Percentiles rank a stretch among this genome's conserved stretches.
These are phyloP conservation scores for Aspergillus uvarum DNA, from an alignment of 2,329 filamentous ascomycete species.

Conservation along the genomic window DNA sequence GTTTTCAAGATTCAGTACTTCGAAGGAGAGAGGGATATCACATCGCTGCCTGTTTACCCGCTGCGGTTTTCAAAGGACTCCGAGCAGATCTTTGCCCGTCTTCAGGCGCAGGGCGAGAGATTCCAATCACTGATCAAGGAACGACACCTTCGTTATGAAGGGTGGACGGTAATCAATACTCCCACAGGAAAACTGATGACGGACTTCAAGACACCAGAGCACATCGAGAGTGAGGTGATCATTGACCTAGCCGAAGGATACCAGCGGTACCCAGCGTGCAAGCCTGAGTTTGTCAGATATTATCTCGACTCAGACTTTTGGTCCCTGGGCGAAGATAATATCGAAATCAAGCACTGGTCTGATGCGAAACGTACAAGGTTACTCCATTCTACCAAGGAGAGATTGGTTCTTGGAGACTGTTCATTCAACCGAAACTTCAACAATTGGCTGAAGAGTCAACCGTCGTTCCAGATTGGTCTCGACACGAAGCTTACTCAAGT, in stretches of 20 bases:
- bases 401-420: neutral
- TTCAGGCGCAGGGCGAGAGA: constrained; percentile 7
- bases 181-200: neutral
- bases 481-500: neutral
- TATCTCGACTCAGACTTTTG: neutral
- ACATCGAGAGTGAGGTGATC: constrained; percentile 19
- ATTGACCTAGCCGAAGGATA: constrained; percentile 15
- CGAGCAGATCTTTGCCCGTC: neutral
- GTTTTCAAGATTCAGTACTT: constrained; percentile 26
- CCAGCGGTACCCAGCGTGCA: neutral
- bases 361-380: neutral
- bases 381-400: neutral
- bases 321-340: constrained; percentile 3
- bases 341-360: neutral
- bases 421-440: neutral
- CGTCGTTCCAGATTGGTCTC: constrained; percentile 2
- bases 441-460: constrained; percentile 1
- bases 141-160: constrained; percentile 11
- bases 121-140: constrained; percentile 11
- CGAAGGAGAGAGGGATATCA: constrained; percentile 29
- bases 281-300: neutral
- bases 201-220: constrained; percentile 6
- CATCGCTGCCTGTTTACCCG: constrained; percentile 27
- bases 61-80: constrained; percentile 11
- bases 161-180: constrained; percentile 13